phyloP scores from a whole-genome alignment of 345 rosid species.

The Schrenkiella parvula region DNA sequence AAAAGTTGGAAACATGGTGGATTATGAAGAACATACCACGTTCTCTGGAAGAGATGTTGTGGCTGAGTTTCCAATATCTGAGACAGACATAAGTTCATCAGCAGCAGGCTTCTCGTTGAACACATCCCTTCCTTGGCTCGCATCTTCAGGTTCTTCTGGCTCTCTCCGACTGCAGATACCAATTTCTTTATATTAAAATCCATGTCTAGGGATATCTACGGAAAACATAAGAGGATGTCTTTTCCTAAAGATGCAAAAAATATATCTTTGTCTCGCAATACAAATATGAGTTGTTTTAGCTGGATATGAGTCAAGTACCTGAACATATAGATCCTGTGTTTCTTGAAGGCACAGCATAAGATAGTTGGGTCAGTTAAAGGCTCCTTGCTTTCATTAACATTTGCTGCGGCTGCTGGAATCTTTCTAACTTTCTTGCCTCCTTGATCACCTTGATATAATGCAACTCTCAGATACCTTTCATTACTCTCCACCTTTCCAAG shows the following conservation, averaged over 20 bases:
- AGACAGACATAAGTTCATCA: slow-evolving; percentile 93
- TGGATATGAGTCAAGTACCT: slow-evolving; percentile 42
- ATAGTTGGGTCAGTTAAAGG: slow-evolving; percentile 87
- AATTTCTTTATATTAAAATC: not conserved
- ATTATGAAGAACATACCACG: slow-evolving; percentile 54
- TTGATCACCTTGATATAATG: slow-evolving; percentile 89
- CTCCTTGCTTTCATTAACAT: slow-evolving; percentile 94
- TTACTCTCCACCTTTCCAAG: slow-evolving; percentile 95
- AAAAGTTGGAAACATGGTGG: not conserved
- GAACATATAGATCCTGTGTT: slow-evolving; percentile 87
- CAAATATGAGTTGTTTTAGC: not conserved
- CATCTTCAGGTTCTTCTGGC: slow-evolving; percentile 97
- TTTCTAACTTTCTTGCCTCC: slow-evolving; percentile 86
- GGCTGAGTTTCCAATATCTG: slow-evolving; percentile 88
- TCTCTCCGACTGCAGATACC: slow-evolving; percentile 67
- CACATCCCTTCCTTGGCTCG: slow-evolving; percentile 90
- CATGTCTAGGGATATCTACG: not conserved
- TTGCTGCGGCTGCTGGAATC: slow-evolving; percentile 83
- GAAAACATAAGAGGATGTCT: not conserved
- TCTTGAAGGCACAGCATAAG: slow-evolving; percentile 90
- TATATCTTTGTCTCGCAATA: not conserved
- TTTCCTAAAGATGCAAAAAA: not conserved
- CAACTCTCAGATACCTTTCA: slow-evolving; percentile 81
- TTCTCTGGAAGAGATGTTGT: slow-evolving; percentile 90
- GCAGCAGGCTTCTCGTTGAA: slow-evolving; percentile 97